Base-by-base conservation (phyloP, 257 asterid genomes). In the Henckelia pumila region DNA sequence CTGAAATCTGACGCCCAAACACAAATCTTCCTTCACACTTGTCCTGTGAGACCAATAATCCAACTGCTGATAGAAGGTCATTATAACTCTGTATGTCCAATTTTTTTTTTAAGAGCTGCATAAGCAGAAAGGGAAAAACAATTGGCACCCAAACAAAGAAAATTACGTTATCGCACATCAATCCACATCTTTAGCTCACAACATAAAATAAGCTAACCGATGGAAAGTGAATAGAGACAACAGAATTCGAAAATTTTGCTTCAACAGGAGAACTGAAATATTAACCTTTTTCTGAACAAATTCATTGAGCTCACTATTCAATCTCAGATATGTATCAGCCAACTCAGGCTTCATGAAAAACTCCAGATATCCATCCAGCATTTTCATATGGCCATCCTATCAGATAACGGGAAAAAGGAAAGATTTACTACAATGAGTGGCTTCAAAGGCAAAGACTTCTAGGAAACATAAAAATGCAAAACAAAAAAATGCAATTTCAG, bases 301-400 rank as follows among this genome's bases (percentile, higher is more conserved):
- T 79, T 89, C 96, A 73, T 85, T 86, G 47, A 92, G 85, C 85
- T 89, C 98, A 68, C 77, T 85, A 87, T 80, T 92, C 73, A 89
- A 65, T 71, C 70, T 75, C 68, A 81, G 65, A 81, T 86, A 87
- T 55, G 83, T 87, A 70, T 62, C 81, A 56, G 92, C 92, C 80
- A 89, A 78, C 44, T 84, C 80, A 26, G 96, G 92, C 33, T 77
- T 80, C 95, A 85, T 89, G 81, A 92, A 92, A 66, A 89, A 92
- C 75, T 92, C 98, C 79, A 92, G 73, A 80, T 89, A 92, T 59
- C 96, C 98, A 73, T 86, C 88, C 71, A 92, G 78, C 98, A 92
- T 92, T 86, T 85, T 89, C 84, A 92, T 67, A 80, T 92, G 88
- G 65, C 96, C 98, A 62, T 92, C 94, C 98, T 92, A 78, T 19